phyloP scores from a whole-genome alignment of 1,139 yeast species.

The Geotrichum citri-aurantii region DNA sequence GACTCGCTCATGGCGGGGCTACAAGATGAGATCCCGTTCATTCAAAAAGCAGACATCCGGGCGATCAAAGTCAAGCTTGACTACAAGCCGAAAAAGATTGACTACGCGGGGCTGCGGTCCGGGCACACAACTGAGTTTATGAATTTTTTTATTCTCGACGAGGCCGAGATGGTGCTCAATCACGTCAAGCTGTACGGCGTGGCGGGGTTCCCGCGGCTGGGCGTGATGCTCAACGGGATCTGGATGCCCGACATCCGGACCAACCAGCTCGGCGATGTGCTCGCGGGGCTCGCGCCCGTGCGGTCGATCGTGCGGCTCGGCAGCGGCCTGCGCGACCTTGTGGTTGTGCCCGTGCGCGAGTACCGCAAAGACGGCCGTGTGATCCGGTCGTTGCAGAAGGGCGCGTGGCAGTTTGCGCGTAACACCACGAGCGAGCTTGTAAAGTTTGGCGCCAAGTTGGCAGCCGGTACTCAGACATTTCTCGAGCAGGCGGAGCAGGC shows the following conservation, averaged over 20 bases:
- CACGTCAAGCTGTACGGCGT: slow-evolving; percentile 66
- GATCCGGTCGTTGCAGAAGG: slow-evolving; percentile 67
- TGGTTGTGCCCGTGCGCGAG: slow-evolving; percentile 68
- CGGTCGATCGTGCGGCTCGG: slow-evolving; percentile 74
- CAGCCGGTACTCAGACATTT: slow-evolving; percentile 81
- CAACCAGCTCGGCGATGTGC: slow-evolving; percentile 70
- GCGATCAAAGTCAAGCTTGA: slow-evolving; percentile 67
- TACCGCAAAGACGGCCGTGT: slow-evolving; percentile 68
- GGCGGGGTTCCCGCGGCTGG: slow-evolving; percentile 61
- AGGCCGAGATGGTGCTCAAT: slow-evolving; percentile 62
- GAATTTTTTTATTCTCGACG: slow-evolving; percentile 84
- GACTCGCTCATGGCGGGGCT: slow-evolving; percentile 43
- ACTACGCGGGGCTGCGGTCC: slow-evolving; percentile 74
- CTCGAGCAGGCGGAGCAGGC: slow-evolving; percentile 75
- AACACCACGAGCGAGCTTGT: slow-evolving; percentile 78
- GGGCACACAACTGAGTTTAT: slow-evolving; percentile 83
- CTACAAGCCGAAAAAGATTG: slow-evolving; percentile 86
- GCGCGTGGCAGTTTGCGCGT: slow-evolving; percentile 69
- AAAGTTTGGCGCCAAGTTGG: slow-evolving; percentile 76
- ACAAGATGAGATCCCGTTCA: slow-evolving; percentile 53
- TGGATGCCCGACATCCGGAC: slow-evolving; percentile 87
- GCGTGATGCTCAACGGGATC: slow-evolving; percentile 49
- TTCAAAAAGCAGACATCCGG: slow-evolving; percentile 62
- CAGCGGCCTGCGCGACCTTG: slow-evolving; percentile 66
- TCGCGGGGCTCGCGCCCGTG: slow-evolving; percentile 80